phyloP scores from a whole-genome alignment of 352 stramenopile genomes.

The Globisporangium takayamanum region DNA sequence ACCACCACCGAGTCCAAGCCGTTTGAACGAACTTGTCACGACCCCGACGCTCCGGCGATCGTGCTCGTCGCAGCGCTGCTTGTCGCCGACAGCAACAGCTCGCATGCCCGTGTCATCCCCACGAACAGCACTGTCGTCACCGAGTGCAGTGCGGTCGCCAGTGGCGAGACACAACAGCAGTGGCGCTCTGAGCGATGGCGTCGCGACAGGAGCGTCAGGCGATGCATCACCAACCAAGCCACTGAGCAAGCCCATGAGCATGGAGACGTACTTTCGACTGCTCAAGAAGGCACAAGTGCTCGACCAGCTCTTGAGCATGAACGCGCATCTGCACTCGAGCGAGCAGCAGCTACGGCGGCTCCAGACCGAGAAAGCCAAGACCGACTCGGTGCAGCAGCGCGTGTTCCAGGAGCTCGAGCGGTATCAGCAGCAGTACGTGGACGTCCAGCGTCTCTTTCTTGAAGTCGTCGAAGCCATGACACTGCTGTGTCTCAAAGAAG shows the following conservation, averaged over 20 bases:
- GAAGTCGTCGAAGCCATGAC: slow-evolving; percentile 46
- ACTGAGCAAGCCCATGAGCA: slow-evolving; percentile 23
- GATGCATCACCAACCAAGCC: not conserved
- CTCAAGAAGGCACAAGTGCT: slow-evolving; percentile 66
- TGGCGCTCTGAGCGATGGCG: not conserved
- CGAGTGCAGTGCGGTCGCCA: not conserved
- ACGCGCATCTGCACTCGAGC: slow-evolving; percentile 27
- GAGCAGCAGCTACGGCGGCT: slow-evolving; percentile 39
- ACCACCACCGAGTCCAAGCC: slow-evolving; percentile 6
- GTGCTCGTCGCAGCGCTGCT: slow-evolving; percentile 28
- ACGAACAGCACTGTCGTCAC: not conserved
- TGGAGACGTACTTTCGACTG: slow-evolving; percentile 58
- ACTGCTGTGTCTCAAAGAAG: slow-evolving; percentile 28
- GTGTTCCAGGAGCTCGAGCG: slow-evolving; percentile 46
- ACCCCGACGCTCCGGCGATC: slow-evolving; percentile 16
- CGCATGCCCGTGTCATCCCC: not conserved
- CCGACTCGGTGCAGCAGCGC: slow-evolving; percentile 40
- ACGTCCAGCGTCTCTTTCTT: slow-evolving; percentile 46
- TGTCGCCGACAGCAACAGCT: slow-evolving; percentile 7
- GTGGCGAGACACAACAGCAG: not conserved
- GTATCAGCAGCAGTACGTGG: slow-evolving; percentile 44
- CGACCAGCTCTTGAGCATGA: slow-evolving; percentile 42
- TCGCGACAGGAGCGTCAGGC: not conserved
- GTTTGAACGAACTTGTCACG: not conserved
- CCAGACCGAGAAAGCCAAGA: slow-evolving; percentile 35